Percentiles rank a stretch among this genome's conserved stretches.
Evolutionary conservation across 176 grass and related monocot genomes (phyloP).

Genomic region (Musa troglodytarum): DNA sequence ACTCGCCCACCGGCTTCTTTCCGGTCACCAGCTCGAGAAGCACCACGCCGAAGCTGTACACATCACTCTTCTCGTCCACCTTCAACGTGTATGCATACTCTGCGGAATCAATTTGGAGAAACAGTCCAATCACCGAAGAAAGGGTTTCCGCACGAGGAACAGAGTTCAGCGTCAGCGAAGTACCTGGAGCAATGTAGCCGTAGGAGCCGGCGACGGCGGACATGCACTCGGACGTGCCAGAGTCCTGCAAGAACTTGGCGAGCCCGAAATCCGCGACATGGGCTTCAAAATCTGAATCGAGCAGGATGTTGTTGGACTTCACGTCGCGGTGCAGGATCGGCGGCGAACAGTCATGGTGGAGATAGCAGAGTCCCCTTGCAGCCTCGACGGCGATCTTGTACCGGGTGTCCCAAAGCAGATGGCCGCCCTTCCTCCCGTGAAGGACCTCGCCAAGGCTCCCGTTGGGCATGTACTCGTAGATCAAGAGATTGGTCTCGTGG

Average conservation of each 20-base stretch:
- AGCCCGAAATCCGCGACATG: background rate
- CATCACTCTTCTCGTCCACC: slow-evolving; percentile 87
- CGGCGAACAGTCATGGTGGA: slow-evolving; percentile 80
- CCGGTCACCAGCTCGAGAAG: slow-evolving; percentile 74
- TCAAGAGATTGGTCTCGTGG: slow-evolving; percentile 69
- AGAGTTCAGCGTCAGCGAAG: background rate
- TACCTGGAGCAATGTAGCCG: slow-evolving; percentile 93
- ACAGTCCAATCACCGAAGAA: too few species aligned
- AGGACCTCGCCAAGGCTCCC: slow-evolving; percentile 82
- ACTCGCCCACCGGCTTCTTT: slow-evolving; percentile 66
- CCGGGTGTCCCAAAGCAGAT: slow-evolving; percentile 70
- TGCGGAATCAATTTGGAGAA: background rate
- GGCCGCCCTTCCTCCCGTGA: slow-evolving; percentile 87
- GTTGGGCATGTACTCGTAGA: slow-evolving; percentile 24
- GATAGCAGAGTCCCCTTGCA: slow-evolving; percentile 80
- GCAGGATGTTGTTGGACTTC: slow-evolving; percentile 86
- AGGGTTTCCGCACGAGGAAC: too few species aligned
- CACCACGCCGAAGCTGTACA: slow-evolving; percentile 88
- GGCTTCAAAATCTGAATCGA: background rate
- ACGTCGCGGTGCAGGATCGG: slow-evolving; percentile 74
- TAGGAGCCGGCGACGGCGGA: slow-evolving; percentile 89
- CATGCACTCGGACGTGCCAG: slow-evolving; percentile 55
- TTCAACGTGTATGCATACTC: slow-evolving; percentile 95
- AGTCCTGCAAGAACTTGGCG: background rate
- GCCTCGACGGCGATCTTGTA: slow-evolving; percentile 81